Base-by-base conservation (phyloP, 2,329 filamentous ascomycete genomes). In the Claviceps digitariae region DNA sequence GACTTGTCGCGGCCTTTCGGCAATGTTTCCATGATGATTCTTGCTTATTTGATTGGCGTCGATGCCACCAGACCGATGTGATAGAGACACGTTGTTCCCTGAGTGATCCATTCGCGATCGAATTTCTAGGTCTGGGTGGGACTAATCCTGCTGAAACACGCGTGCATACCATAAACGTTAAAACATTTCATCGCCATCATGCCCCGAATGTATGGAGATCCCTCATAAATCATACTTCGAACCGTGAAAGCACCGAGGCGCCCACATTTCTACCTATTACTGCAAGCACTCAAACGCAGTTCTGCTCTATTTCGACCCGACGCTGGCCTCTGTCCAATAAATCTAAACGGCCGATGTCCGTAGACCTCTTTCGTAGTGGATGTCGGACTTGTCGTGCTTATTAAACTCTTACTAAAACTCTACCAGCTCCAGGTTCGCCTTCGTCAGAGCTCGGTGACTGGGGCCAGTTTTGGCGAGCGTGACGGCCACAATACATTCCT, bases 381-480 rank as follows among this genome's bases (percentile, higher is more conserved):
- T n/a, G 56, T 17, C 41, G 8, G 52, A 54, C 41, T 43, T 8
- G 47, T 60, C 60, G 13, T 57, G 52, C 3, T 53, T 21, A 47
- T 69, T 64, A 12, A 54, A 51, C 49, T 68, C 63, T 6, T 57
- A 54, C 66, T 69, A 76, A 27, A 58, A 64, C 58, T 72, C 71
- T 45, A 72, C 71, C 40, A 71, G 60, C 58, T 67, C 66, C 57
- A 84, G 65, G 61, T 83, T 84, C 48, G 63, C 53, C 41, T 56
- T 56, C 10, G 38, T 59, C 52, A 86, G 58, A 8, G 87, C 76
- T 3, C 71, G 71, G 54, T 74, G 73, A 58, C 82, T 86, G 3
- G 68, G 69, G 8, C 55, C 53, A 59, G 15, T 86, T 13, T 63
- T 61, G 0, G 63, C 63, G 40, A 76, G 71, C 10, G 77, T 75